A percentile compares a stretch with the other conserved stretches of the same genome.
Conservation (phyloP, 176 grass and related monocot genomes). For the Aegilops tauschii region DNA sequence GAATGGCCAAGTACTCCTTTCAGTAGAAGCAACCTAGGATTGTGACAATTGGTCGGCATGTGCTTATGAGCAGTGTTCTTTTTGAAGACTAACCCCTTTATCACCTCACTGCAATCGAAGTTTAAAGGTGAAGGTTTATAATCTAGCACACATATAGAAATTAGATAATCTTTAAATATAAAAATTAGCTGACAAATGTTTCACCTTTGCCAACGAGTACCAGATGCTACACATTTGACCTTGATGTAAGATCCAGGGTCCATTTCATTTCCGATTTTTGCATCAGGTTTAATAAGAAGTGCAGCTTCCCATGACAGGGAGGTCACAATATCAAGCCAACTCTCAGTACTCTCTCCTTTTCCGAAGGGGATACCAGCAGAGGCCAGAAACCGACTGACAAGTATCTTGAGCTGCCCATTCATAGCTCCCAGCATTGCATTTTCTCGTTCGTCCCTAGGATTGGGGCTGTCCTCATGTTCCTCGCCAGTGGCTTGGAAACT, state of each 20-base stretch:
- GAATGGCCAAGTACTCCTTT: slow-evolving; percentile 79
- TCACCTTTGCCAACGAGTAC: slow-evolving; percentile 75
- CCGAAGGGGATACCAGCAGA: slow-evolving; percentile 62
- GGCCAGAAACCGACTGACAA: slow-evolving; percentile 76
- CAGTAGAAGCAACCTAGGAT: slow-evolving; percentile 86
- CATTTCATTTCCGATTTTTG: slow-evolving; percentile 86
- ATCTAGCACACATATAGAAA: slow-evolving; percentile 26
- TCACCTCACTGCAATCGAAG: slow-evolving; percentile 72
- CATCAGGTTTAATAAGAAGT: slow-evolving; percentile 84
- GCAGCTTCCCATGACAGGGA: slow-evolving; percentile 92
- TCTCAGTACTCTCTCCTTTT: slow-evolving; percentile 40
- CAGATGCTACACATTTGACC: slow-evolving; percentile 92
- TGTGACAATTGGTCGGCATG: slow-evolving; percentile 75
- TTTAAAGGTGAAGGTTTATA: slow-evolving; percentile 25
- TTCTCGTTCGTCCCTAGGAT: slow-evolving; percentile 57
- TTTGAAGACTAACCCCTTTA: slow-evolving; percentile 94
- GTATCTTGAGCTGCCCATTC: slow-evolving; percentile 95
- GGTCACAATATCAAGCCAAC: slow-evolving; percentile 82
- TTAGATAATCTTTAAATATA: not conserved
- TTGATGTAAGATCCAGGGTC: slow-evolving; percentile 95
- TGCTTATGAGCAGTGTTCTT: slow-evolving; percentile 97
- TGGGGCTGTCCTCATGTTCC: slow-evolving; percentile 32
- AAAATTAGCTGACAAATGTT: not conserved
- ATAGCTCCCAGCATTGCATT: slow-evolving; percentile 89
- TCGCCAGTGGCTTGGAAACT: slow-evolving; percentile 51